Percentiles rank a stretch among this genome's conserved stretches.
These are phyloP conservation scores for Picea abies DNA, from an alignment of 83 land plant genomes.

Conservation along the genomic window DNA sequence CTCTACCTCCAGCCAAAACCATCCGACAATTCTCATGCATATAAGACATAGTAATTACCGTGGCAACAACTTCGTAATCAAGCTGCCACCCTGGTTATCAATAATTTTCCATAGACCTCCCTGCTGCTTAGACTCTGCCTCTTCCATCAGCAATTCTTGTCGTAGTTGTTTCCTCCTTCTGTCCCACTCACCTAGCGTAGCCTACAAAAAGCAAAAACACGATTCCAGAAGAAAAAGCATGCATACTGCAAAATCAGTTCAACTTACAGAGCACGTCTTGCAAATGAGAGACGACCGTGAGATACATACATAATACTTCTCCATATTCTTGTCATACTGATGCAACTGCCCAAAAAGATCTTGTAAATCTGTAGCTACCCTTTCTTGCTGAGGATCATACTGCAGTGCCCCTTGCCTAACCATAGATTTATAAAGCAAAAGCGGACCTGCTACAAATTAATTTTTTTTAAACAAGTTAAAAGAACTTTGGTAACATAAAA, in stretches of 20 bases:
- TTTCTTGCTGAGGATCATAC: conserved; percentile 64
- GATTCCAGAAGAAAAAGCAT: neutral
- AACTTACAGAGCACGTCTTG: neutral
- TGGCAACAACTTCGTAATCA: conserved; percentile 25
- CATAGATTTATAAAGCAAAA: conserved; percentile 38
- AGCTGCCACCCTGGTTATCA: conserved; percentile 16
- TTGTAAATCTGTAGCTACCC: conserved; percentile 56
- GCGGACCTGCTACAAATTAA: conserved; percentile 44
- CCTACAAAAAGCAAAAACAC: conserved; percentile 25
- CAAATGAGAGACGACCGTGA: neutral
- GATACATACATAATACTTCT: conserved; percentile 53
- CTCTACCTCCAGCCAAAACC: neutral
- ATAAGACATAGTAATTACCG: neutral
- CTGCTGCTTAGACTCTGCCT: conserved; percentile 55
- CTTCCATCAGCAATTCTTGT: conserved; percentile 53
- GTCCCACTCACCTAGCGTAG: conserved; percentile 53
- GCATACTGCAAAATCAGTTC: neutral
- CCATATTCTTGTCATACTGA: conserved; percentile 70
- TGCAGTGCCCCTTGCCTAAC: conserved; percentile 58
- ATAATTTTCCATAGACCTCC: conserved; percentile 25
- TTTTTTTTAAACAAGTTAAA: neutral
- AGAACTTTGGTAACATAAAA: neutral
- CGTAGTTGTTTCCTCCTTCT: conserved; percentile 43
- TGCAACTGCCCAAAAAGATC: conserved; percentile 53
- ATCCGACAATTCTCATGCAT: neutral